A percentile compares a stretch with the other conserved stretches of the same genome.
Conservation (phyloP, 2,329 filamentous ascomycete genomes). For the Microdochium paspali region DNA sequence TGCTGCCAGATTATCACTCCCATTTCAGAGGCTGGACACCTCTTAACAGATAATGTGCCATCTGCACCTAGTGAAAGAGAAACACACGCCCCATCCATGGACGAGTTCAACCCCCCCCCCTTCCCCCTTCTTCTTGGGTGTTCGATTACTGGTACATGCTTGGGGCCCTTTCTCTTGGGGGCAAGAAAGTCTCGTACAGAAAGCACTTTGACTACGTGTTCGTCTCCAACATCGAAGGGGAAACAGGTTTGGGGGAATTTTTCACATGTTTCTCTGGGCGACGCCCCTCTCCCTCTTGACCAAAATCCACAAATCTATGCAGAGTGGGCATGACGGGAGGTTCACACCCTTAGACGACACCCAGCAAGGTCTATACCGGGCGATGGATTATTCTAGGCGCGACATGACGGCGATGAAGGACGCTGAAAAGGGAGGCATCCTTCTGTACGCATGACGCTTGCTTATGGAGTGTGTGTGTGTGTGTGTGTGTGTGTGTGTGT, state of each 20-base stretch:
- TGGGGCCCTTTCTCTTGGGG: slow-evolving; percentile 22
- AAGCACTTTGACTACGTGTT: slow-evolving; percentile 51
- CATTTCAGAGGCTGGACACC: too few species aligned
- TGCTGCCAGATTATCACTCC: too few species aligned
- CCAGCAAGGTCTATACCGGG: slow-evolving; percentile 55
- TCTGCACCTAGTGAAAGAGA: too few species aligned
- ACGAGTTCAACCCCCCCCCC: too few species aligned
- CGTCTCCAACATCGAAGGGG: slow-evolving; percentile 63
- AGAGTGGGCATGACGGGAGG: slow-evolving; percentile 67
- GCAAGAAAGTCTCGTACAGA: slow-evolving; percentile 28
- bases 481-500: too few species aligned
- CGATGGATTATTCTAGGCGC: slow-evolving; percentile 49
- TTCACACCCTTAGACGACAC: slow-evolving; percentile 62
- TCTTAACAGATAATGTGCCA: too few species aligned
- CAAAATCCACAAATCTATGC: slow-evolving; percentile 65
- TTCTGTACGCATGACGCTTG: slow-evolving; percentile 54
- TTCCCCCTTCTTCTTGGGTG: too few species aligned
- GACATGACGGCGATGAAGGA: slow-evolving; percentile 51
- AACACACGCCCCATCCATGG: too few species aligned
- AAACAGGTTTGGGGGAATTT: slow-evolving; percentile 55
- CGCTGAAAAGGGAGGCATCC: slow-evolving; percentile 54
- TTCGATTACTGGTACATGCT: slow-evolving; percentile 30
- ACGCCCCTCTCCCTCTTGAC: slow-evolving; percentile 56
- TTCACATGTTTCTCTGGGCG: slow-evolving; percentile 52
- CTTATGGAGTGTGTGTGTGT: slow-evolving; percentile 48